Conservation (phyloP, 169 alveolate species). For the Plasmodium falciparum region DNA sequence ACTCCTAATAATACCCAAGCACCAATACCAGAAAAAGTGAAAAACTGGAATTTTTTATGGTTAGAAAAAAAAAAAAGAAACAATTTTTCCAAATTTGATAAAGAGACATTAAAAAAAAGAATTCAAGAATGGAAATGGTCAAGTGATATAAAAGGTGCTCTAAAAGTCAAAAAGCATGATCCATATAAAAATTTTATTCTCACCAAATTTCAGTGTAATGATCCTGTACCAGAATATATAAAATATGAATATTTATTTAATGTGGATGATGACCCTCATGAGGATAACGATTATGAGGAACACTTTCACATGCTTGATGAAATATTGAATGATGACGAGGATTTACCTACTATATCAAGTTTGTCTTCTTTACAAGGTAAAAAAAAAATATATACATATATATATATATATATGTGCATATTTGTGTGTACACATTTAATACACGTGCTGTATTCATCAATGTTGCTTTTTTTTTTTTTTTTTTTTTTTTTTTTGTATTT, state of each 20-base stretch:
- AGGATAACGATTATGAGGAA: conserved; percentile 60
- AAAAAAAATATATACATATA: background rate
- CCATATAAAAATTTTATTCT: conserved; percentile 82
- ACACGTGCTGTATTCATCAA: background rate
- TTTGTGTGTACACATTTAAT: background rate
- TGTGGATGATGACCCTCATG: conserved; percentile 73
- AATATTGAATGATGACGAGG: conserved; percentile 62
- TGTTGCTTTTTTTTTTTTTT: background rate
- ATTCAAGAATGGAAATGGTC: conserved; percentile 89
- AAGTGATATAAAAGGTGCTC: conserved; percentile 83
- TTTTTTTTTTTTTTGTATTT: background rate
- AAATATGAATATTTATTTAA: conserved; percentile 82
- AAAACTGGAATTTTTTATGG: conserved; percentile 89
- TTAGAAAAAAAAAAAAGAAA: conserved; percentile 79
- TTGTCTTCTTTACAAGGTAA: conserved; percentile 32
- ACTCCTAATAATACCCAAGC: conserved; percentile 89
- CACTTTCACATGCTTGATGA: conserved; percentile 40
- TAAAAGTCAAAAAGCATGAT: conserved; percentile 84
- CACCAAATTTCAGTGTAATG: conserved; percentile 67
- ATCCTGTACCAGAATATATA: conserved; percentile 57
- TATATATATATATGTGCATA: background rate
- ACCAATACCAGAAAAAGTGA: conserved; percentile 85
- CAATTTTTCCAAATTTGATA: conserved; percentile 23
- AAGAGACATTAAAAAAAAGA: conserved; percentile 82
- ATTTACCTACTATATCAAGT: conserved; percentile 14